Conservation (phyloP, 345 rosid genomes). For the Bruguiera sexangula region DNA sequence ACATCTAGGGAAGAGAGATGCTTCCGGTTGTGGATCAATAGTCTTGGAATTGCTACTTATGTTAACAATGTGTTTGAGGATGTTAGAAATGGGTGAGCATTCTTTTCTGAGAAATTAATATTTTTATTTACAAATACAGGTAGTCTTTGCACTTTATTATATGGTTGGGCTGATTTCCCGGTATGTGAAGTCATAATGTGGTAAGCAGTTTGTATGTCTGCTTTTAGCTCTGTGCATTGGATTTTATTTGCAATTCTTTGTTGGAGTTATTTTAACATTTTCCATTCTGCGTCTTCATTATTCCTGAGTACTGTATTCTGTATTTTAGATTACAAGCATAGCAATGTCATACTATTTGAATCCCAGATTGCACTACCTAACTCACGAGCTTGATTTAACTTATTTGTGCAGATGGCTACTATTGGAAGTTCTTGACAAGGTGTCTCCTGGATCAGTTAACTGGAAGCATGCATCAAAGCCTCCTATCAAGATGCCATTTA, state of each 20-base stretch:
- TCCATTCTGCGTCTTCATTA: too few relatives aligned
- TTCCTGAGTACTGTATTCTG: too few relatives aligned
- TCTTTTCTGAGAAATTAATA: conserved; percentile 4
- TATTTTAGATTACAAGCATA: background rate
- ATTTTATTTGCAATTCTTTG: too few relatives aligned
- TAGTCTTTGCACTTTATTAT: too few relatives aligned
- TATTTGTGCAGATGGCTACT: conserved; percentile 68
- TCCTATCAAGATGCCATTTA: conserved; percentile 91
- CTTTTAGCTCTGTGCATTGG: too few relatives aligned
- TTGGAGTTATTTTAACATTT: too few relatives aligned
- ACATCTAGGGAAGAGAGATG: conserved; percentile 91
- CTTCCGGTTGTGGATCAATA: conserved; percentile 87
- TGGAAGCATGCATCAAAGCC: conserved; percentile 95
- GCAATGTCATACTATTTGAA: background rate
- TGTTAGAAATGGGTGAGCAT: conserved; percentile 75
- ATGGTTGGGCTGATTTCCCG: too few relatives aligned
- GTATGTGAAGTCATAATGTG: too few relatives aligned
- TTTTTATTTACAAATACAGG: background rate
- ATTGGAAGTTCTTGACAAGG: conserved; percentile 86
- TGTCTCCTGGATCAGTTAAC: conserved; percentile 75
- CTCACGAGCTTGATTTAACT: conserved; percentile 4
- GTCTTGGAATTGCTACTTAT: conserved; percentile 72
- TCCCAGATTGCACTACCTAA: background rate
- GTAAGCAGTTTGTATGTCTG: too few relatives aligned
- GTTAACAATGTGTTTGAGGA: conserved; percentile 88